These are phyloP conservation scores for Pycnococcus provasolii DNA, from an alignment of 139 green algal genomes.

Conservation along the genomic window DNA sequence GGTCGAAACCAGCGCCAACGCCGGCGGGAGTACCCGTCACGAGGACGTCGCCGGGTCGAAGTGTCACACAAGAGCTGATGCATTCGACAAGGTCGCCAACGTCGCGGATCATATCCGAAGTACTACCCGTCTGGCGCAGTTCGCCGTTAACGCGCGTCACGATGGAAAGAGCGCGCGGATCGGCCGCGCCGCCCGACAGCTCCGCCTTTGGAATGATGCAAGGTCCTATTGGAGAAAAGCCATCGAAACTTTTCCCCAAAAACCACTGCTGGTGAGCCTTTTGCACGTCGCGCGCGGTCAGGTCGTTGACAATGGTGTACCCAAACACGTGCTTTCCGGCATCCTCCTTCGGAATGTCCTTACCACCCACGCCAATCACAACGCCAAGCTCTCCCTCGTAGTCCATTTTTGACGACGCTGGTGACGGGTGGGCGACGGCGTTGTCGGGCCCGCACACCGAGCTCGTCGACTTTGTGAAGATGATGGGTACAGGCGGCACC, in stretches of 20 bases:
- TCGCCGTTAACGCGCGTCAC: conserved; percentile 17
- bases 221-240: conserved; percentile 16
- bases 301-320: conserved; percentile 33
- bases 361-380: conserved; percentile 28
- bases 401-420: conserved; percentile 21
- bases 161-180: background rate
- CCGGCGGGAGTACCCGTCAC: conserved; percentile 33
- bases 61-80: conserved; percentile 26
- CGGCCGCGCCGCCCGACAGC: background rate
- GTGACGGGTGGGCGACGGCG: background rate
- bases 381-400: conserved; percentile 38
- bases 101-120: conserved; percentile 29
- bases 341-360: conserved; percentile 12
- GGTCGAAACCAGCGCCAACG: conserved; percentile 31
- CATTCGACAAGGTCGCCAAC: conserved; percentile 21
- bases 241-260: conserved; percentile 24
- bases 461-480: conserved; percentile 20
- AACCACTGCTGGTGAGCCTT: conserved; percentile 34
- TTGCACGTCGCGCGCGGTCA: conserved; percentile 33
- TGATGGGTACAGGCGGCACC: conserved; percentile 18
- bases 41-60: conserved; percentile 32
- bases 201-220: conserved; percentile 6
- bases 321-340: conserved; percentile 35
- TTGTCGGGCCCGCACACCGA: background rate
- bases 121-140: background rate